Percentiles rank a stretch among this genome's conserved stretches.
Conservation (phyloP, 1,139 yeast species). For the Blastobotrys illinoisensis region DNA sequence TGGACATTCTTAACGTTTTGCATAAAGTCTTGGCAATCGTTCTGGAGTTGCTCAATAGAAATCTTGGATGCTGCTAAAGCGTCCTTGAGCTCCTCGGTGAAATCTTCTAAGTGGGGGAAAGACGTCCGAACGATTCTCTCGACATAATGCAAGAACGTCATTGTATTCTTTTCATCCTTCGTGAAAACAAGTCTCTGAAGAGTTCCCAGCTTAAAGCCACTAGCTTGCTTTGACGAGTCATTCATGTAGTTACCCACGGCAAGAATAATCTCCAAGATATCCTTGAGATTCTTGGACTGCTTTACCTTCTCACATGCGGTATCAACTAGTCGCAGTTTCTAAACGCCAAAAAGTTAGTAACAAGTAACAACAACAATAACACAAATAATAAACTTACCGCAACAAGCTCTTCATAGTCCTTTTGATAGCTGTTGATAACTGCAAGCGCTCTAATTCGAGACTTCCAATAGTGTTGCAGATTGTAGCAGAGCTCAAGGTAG, state of each 20-base stretch:
- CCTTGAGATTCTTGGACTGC: constrained; percentile 58
- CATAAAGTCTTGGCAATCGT: constrained; percentile 63
- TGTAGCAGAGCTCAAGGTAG: constrained; percentile 70
- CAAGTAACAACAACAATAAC: background rate
- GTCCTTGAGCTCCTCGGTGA: constrained; percentile 69
- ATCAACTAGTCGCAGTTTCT: constrained; percentile 60
- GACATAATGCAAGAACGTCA: constrained; percentile 80
- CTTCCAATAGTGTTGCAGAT: constrained; percentile 78
- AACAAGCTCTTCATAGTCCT: constrained; percentile 66
- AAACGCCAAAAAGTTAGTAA: constrained; percentile 2
- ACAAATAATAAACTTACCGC: constrained; percentile 19
- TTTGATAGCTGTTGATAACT: constrained; percentile 60
- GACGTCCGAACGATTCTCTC: constrained; percentile 72
- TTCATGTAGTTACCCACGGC: constrained; percentile 94
- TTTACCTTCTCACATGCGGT: constrained; percentile 59
- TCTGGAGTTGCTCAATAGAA: constrained; percentile 68
- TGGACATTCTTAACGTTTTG: constrained; percentile 49
- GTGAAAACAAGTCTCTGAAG: constrained; percentile 77
- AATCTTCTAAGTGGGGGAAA: constrained; percentile 71
- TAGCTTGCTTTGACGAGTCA: constrained; percentile 69
- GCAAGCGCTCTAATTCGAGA: constrained; percentile 76
- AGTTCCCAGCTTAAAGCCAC: constrained; percentile 79
- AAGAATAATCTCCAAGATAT: constrained; percentile 67
- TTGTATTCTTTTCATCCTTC: constrained; percentile 73
- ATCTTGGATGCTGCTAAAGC: constrained; percentile 59